Evolutionary conservation across 495 filamentous ascomycete genomes (phyloP).

Genomic region (Aspergillus sclerotiicarbonarius): DNA sequence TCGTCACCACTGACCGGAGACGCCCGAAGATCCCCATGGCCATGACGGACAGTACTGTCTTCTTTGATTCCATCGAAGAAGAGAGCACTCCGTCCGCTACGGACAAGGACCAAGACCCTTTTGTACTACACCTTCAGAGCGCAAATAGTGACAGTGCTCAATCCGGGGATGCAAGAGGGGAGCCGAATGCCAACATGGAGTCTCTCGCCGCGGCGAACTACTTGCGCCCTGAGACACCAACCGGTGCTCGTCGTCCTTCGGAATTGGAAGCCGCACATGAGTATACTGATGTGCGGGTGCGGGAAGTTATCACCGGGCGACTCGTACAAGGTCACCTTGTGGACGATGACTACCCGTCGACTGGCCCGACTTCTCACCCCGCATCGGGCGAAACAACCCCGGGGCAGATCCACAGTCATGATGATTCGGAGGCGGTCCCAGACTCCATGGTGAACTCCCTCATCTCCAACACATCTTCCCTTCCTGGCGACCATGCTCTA

Average conservation of each 20-base stretch:
- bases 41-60: conserved; percentile 65
- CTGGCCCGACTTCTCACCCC: conserved; percentile 59
- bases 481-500: conserved; percentile 59
- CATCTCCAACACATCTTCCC: conserved; percentile 58
- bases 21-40: conserved; percentile 53
- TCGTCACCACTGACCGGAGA: conserved; percentile 90
- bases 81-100: conserved; percentile 24
- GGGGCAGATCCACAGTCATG: conserved; percentile 28
- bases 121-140: conserved; percentile 31
- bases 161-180: conserved; percentile 6
- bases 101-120: conserved; percentile 33
- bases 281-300: conserved; percentile 82
- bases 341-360: conserved; percentile 85
- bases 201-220: conserved; percentile 10
- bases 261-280: conserved; percentile 57
- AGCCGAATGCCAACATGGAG: conserved; percentile 10
- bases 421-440: conserved; percentile 46
- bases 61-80: conserved; percentile 46
- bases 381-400: conserved; percentile 52
- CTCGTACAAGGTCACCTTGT: conserved; percentile 96
- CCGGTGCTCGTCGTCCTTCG: conserved; percentile 38
- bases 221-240: conserved; percentile 36
- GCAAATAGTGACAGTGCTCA: conserved; percentile 19
- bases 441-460: conserved; percentile 67
- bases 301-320: conserved; percentile 87